Conservation (phyloP, 169 alveolate species). For the Eimeria mitis region DNA sequence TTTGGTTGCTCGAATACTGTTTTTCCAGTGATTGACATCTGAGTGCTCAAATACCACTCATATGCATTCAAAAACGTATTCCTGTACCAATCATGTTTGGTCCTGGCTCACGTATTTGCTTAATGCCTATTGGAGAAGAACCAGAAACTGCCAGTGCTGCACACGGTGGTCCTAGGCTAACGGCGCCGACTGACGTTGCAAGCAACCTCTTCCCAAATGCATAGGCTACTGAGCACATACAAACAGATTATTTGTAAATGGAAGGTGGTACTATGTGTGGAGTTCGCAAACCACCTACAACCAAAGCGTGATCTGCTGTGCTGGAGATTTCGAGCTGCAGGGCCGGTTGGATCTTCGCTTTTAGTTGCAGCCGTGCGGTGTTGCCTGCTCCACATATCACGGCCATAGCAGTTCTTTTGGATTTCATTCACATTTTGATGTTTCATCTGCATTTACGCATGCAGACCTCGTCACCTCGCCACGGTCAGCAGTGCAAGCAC, state of each 20-base stretch:
- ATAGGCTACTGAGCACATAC: neutral
- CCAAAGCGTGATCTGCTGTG: neutral
- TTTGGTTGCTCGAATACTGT: too few relatives aligned
- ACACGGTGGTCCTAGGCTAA: neutral
- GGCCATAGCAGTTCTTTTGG: neutral
- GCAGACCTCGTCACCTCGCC: neutral
- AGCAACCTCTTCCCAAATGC: neutral
- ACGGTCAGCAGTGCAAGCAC: neutral
- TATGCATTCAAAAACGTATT: neutral
- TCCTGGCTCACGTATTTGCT: neutral
- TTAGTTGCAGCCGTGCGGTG: neutral
- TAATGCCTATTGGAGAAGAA: too few relatives aligned
- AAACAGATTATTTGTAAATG: neutral
- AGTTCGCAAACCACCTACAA: neutral
- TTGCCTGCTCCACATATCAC: neutral
- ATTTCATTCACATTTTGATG: neutral
- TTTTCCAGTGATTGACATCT: neutral
- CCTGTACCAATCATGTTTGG: neutral
- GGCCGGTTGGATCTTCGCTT: neutral
- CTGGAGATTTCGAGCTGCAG: neutral
- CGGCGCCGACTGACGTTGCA: neutral
- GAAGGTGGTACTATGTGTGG: neutral
- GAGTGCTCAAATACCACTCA: neutral
- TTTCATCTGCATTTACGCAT: neutral
- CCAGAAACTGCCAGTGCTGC: neutral